A percentile compares a stretch with the other conserved stretches of the same genome.
Evolutionary conservation across 2,329 filamentous ascomycete species (phyloP).

Genomic region (Ophiostoma triangulosporum): DNA sequence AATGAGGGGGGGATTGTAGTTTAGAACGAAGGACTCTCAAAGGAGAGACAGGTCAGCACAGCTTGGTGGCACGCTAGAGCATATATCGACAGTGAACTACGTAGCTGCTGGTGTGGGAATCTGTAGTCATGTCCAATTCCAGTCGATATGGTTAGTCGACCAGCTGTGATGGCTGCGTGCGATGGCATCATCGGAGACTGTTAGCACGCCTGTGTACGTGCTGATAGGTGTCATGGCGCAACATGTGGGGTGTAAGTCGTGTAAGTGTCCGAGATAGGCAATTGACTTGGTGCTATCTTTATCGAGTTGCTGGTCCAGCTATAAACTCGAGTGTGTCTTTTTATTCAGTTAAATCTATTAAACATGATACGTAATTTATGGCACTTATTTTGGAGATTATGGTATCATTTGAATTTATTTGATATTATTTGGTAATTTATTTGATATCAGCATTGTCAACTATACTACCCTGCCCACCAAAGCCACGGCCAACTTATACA

Average conservation of each 20-base stretch:
- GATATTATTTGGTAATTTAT: neutral
- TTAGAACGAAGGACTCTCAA: neutral
- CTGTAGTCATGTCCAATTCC: too few species aligned
- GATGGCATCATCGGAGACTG: neutral
- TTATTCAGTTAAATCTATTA: too few species aligned
- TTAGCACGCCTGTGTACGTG: neutral
- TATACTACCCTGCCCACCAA: neutral
- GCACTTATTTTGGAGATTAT: neutral
- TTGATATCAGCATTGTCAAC: neutral
- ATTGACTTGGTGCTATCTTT: neutral
- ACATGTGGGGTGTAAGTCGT: neutral
- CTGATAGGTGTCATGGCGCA: neutral
- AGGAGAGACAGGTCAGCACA: neutral
- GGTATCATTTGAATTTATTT: neutral
- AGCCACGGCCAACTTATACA: neutral
- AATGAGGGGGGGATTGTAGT: neutral
- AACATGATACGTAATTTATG: too few species aligned
- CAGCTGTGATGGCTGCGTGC: neutral
- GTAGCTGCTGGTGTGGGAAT: too few species aligned
- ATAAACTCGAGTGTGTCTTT: neutral
- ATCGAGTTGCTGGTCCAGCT: too few species aligned
- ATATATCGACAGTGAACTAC: too few species aligned
- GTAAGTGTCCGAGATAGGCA: neutral
- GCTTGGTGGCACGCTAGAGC: too few species aligned
- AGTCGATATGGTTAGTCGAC: neutral